A percentile compares a stretch with the other conserved stretches of the same genome.
phyloP scores from a whole-genome alignment of 2,329 filamentous ascomycete genomes.

The Tolypocladium paradoxum region DNA sequence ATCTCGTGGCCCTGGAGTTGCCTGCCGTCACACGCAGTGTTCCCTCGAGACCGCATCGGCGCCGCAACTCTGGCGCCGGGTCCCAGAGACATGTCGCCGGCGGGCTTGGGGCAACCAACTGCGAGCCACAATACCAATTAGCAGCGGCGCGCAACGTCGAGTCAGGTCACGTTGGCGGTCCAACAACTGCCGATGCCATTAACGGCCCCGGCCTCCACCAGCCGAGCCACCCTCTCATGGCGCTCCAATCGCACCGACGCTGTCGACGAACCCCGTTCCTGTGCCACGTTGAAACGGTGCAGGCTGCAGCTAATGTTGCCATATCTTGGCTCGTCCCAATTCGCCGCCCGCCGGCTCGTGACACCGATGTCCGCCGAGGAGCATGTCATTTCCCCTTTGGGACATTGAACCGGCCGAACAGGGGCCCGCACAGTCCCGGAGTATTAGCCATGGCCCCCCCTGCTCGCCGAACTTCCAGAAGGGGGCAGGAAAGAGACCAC shows the following conservation, averaged over 20 bases:
- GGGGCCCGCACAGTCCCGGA: background rate
- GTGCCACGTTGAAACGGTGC: background rate
- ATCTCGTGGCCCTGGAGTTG: background rate
- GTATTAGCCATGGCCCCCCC: background rate
- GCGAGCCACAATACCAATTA: background rate
- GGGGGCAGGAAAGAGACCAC: background rate
- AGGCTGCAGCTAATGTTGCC: too few relatives aligned
- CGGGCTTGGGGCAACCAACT: background rate
- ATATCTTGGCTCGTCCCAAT: background rate
- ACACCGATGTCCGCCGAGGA: background rate
- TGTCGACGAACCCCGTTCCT: background rate
- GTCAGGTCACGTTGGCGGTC: too few relatives aligned
- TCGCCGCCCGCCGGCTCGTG: background rate
- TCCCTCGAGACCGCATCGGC: background rate
- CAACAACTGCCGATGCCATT: background rate
- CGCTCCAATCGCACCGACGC: background rate
- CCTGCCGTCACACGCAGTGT: background rate
- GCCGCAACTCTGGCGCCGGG: background rate
- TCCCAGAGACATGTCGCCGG: background rate
- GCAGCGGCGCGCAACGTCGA: too few relatives aligned
- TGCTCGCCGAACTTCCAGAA: background rate
- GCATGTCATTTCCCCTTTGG: background rate
- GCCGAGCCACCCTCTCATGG: too few relatives aligned
- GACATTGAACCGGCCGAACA: background rate
- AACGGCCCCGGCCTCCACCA: background rate